Conservation (phyloP, 2,329 filamentous ascomycete genomes). For the Phialophora tarda region DNA sequence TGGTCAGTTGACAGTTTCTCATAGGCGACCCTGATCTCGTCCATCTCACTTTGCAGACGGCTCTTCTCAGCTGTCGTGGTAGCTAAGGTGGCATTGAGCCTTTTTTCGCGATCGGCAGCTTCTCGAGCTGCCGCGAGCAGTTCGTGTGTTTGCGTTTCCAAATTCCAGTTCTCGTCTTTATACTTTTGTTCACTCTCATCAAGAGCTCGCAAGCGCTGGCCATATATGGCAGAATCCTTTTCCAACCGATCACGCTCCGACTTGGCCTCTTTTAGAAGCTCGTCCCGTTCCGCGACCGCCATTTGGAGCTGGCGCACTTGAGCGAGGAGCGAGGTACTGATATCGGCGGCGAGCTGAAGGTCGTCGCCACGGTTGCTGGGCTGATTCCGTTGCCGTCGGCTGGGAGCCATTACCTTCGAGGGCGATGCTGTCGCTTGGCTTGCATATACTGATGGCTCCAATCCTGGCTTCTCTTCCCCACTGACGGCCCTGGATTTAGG, state of each 20-base stretch:
- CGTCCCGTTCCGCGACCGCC: constrained; percentile 84
- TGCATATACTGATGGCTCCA: constrained; percentile 77
- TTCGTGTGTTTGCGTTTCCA: constrained; percentile 91
- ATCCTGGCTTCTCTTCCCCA: constrained; percentile 68
- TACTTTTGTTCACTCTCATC: constrained; percentile 95
- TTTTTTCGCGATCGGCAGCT: constrained; percentile 79
- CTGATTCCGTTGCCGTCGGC: constrained; percentile 87
- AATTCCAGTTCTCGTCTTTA: constrained; percentile 98
- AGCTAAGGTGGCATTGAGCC: constrained; percentile 74
- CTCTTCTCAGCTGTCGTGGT: constrained; percentile 75
- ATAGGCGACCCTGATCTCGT: constrained; percentile 82
- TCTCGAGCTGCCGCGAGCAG: constrained; percentile 75
- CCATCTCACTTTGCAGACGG: constrained; percentile 79
- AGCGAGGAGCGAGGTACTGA: constrained; percentile 90
- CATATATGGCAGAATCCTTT: constrained; percentile 77
- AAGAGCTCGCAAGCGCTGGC: constrained; percentile 77
- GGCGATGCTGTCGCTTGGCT: constrained; percentile 84
- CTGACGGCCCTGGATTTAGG: constrained; percentile 79
- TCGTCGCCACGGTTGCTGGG: constrained; percentile 87
- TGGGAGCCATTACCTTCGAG: constrained; percentile 85
- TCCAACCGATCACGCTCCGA: constrained; percentile 80
- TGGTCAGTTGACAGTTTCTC: constrained; percentile 83
- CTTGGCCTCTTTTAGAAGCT: constrained; percentile 76
- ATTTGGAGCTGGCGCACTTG: constrained; percentile 91
- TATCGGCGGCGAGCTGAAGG: constrained; percentile 97